Conservation (phyloP, 371 early-diverging fungal species). For the Parasitella parasitica region DNA sequence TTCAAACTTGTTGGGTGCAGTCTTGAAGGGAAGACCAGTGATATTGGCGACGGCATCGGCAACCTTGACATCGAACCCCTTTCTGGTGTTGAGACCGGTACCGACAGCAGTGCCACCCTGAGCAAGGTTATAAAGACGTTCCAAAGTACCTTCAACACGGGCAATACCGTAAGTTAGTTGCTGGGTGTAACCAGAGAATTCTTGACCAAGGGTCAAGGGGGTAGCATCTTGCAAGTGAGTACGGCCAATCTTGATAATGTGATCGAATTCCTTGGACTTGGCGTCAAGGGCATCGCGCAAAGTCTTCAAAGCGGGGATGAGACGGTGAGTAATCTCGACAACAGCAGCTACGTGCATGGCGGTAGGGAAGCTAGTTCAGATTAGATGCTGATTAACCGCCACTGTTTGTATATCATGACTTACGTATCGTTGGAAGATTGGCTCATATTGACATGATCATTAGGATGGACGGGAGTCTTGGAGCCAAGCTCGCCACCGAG, state of each 20-base stretch:
- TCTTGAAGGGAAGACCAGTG: slow-evolving; percentile 74
- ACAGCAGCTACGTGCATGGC: slow-evolving; percentile 90
- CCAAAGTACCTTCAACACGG: slow-evolving; percentile 70
- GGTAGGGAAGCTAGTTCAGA: slow-evolving; percentile 85
- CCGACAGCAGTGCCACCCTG: slow-evolving; percentile 94
- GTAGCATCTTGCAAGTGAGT: slow-evolving; percentile 89
- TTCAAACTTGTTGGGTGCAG: slow-evolving; percentile 93
- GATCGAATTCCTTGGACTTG: slow-evolving; percentile 64
- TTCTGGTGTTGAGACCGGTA: slow-evolving; percentile 82
- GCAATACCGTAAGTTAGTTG: slow-evolving; percentile 76
- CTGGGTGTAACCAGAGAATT: slow-evolving; percentile 86
- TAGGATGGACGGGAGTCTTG: slow-evolving; percentile 86
- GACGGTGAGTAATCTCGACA: slow-evolving; percentile 64
- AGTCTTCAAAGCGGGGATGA: slow-evolving; percentile 70
- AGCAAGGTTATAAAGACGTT: slow-evolving; percentile 76
- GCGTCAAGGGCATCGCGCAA: slow-evolving; percentile 66
- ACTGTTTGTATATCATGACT: too few relatives aligned
- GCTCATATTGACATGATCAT: slow-evolving; percentile 90
- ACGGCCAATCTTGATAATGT: slow-evolving; percentile 89
- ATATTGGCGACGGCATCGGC: slow-evolving; percentile 71
- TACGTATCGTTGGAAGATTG: slow-evolving; percentile 89
- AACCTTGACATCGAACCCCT: slow-evolving; percentile 75
- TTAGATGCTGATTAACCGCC: too few relatives aligned
- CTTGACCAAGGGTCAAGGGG: slow-evolving; percentile 88
- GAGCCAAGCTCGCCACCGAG: slow-evolving; percentile 81